Percentiles rank a stretch among this genome's conserved stretches.
Conservation (phyloP, 257 asterid genomes). For the Solanum commersonii region DNA sequence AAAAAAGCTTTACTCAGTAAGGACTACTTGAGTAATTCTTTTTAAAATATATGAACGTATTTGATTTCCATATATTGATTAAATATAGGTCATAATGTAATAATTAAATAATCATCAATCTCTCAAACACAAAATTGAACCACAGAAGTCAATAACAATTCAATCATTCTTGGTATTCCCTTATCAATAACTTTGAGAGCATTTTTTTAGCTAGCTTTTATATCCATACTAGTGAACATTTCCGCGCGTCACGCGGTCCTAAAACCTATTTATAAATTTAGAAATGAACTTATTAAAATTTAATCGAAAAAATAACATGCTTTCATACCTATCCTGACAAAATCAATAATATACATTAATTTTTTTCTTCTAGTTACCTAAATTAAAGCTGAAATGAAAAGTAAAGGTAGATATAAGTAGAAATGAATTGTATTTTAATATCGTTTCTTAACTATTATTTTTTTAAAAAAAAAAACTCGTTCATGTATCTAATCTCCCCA, state of each 20-base stretch:
- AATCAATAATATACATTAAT: not conserved
- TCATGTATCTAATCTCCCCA: no score
- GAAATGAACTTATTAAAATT: no score
- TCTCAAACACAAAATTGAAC: not conserved
- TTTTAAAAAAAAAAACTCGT: no score
- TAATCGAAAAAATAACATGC: no score
- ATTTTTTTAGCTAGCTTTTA: no score
- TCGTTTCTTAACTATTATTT: no score
- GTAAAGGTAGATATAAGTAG: not conserved
- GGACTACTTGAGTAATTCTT: not conserved
- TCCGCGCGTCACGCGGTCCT: no score
- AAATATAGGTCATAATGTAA: not conserved
- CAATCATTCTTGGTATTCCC: not conserved
- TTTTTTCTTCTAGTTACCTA: not conserved
- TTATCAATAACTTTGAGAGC: not conserved
- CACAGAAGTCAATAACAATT: not conserved
- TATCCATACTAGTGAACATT: not conserved
- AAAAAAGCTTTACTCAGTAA: not conserved
- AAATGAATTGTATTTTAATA: no score
- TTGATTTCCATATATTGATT: not conserved
- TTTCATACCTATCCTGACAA: not conserved
- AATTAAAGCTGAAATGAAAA: not conserved
- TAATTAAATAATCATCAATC: not conserved
- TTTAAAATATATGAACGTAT: not conserved
- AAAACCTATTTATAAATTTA: no score